Conservation (phyloP, 257 asterid genomes). For the Solanum tarijense region DNA sequence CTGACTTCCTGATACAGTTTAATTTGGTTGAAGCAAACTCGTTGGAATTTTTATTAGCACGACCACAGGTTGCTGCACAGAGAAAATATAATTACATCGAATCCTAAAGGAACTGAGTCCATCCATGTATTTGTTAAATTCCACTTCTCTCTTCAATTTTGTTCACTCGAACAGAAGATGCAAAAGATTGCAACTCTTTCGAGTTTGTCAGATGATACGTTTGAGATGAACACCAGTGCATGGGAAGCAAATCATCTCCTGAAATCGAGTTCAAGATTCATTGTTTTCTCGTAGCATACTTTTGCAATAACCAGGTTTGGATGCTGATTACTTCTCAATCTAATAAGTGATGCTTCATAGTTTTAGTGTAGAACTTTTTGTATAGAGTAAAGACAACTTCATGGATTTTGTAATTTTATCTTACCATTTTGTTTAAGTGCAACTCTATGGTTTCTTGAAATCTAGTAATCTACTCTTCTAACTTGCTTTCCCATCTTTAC, state of each 20-base stretch:
- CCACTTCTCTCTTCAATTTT: conserved; percentile 2
- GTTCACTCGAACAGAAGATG: neutral
- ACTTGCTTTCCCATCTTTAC: neutral
- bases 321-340: neutral
- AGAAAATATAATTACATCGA: neutral
- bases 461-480: neutral
- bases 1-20: conserved; percentile 4
- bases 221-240: neutral
- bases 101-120: neutral
- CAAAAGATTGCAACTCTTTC: neutral
- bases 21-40: conserved; percentile 8
- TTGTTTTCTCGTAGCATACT: neutral
- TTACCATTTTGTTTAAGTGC: neutral
- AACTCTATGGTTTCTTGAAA: neutral
- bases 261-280: neutral
- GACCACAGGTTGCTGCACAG: neutral
- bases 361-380: neutral
- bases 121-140: neutral
- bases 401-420: conserved; percentile 1
- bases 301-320: neutral
- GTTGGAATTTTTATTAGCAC: conserved; percentile 2
- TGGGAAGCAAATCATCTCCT: neutral
- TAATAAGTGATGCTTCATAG: neutral
- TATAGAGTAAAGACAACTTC: neutral
- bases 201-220: neutral